phyloP scores from a whole-genome alignment of 192 early-diverging fungal genomes.

The Coemansia sp. region DNA sequence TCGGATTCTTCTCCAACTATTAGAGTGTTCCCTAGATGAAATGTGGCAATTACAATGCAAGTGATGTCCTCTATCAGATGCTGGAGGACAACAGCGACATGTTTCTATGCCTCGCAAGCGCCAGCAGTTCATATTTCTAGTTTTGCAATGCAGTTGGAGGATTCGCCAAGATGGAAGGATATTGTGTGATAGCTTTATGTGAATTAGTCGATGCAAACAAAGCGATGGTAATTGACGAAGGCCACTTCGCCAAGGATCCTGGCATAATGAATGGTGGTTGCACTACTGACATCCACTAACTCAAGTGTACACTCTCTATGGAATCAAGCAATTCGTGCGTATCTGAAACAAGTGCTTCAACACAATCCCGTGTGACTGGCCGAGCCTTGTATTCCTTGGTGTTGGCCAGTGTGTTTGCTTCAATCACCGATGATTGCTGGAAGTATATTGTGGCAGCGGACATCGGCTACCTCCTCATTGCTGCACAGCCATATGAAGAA shows the following conservation, averaged over 20 bases:
- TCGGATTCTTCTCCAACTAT: too few relatives aligned
- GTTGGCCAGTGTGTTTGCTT: slow-evolving; percentile 2
- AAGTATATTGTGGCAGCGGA: slow-evolving; percentile 1
- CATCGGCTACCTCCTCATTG: background rate
- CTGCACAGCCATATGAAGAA: background rate
- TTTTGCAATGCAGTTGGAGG: too few relatives aligned
- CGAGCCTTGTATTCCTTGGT: slow-evolving; percentile 2
- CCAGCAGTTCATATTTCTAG: too few relatives aligned
- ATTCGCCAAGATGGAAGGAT: too few relatives aligned
- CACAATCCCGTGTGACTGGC: background rate
- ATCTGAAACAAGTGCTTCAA: slow-evolving; percentile 4
- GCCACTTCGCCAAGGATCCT: slow-evolving; percentile 4
- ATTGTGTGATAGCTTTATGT: too few relatives aligned
- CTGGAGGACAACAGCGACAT: too few relatives aligned
- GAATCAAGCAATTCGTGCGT: slow-evolving; percentile 8
- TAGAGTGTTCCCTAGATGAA: too few relatives aligned
- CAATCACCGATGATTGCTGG: background rate
- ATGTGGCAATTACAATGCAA: too few relatives aligned
- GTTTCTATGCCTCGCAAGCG: too few relatives aligned
- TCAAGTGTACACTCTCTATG: slow-evolving; percentile 6
- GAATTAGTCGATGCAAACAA: too few relatives aligned
- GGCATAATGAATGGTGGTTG: background rate
- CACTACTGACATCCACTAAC: background rate
- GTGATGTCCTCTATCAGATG: too few relatives aligned
- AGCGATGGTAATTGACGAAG: background rate